phyloP scores from a whole-genome alignment of 2,329 filamentous ascomycete species.

The Daldinia sp. region DNA sequence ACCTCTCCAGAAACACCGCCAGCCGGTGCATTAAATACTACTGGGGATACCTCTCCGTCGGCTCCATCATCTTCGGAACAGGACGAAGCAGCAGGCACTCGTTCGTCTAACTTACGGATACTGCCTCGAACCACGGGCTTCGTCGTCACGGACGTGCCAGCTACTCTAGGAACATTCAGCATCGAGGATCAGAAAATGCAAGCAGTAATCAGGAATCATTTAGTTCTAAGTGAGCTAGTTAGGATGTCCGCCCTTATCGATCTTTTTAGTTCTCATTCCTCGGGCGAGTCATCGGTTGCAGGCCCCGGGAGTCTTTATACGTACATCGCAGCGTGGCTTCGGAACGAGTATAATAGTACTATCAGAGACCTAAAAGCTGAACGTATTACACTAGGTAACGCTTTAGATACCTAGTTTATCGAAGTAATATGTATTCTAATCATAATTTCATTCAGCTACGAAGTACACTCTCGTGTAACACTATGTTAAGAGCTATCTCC shows the following conservation, averaged over 20 bases:
- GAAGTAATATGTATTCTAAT: background rate
- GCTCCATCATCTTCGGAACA: background rate
- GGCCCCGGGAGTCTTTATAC: constrained; percentile 1
- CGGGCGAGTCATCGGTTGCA: constrained; percentile 1
- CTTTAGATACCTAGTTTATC: background rate
- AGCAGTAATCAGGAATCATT: background rate
- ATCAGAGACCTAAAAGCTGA: background rate
- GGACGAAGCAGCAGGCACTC: background rate
- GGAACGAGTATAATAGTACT: background rate
- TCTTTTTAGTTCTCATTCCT: constrained; percentile 4
- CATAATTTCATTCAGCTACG: background rate
- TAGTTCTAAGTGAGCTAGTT: background rate
- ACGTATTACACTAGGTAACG: background rate
- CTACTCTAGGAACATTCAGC: constrained; percentile 2
- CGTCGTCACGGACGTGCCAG: background rate
- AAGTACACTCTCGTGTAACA: background rate
- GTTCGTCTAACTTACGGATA: background rate
- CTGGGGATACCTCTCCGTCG: background rate
- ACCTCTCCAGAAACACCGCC: background rate
- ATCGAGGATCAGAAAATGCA: constrained; percentile 3
- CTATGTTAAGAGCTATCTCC: background rate
- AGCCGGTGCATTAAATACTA: background rate
- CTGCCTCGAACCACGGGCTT: constrained; percentile 4
- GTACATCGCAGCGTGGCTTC: constrained; percentile 5
- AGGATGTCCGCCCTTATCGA: background rate